Percentiles rank a stretch among this genome's conserved stretches.
Conservation (phyloP, 768 basidiomycete species). For the Mrakia frigida region DNA sequence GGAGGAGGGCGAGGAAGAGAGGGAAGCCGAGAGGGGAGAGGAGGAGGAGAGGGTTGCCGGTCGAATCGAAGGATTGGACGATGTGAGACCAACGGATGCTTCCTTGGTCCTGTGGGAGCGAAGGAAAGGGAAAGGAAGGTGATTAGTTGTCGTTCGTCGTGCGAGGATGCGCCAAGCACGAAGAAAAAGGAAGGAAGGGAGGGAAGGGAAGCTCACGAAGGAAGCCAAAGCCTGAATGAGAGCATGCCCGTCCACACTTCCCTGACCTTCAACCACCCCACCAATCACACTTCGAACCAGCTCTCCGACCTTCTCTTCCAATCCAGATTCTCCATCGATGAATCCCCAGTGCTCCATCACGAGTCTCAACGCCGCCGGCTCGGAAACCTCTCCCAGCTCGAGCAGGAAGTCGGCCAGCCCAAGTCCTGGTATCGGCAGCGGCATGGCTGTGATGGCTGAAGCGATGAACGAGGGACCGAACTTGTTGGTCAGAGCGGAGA, state of each 20-base stretch:
- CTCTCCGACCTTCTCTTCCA: conserved; percentile 34
- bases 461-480: conserved; percentile 35
- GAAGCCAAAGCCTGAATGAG: conserved; percentile 40
- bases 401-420: conserved; percentile 42
- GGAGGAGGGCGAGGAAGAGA: conserved; percentile 77
- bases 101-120: conserved; percentile 1
- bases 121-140: neutral
- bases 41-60: conserved; percentile 76
- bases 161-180: neutral
- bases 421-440: conserved; percentile 39
- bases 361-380: conserved; percentile 42
- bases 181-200: neutral
- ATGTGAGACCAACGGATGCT: conserved; percentile 62
- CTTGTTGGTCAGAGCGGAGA: conserved; percentile 25
- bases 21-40: conserved; percentile 69
- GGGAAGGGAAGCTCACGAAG: conserved; percentile 36
- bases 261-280: conserved; percentile 39
- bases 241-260: conserved; percentile 41
- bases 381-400: conserved; percentile 44
- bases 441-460: conserved; percentile 38
- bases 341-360: conserved; percentile 43
- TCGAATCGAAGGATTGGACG: conserved; percentile 78
- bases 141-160: neutral
- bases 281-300: conserved; percentile 36
- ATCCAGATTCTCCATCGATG: conserved; percentile 18